phyloP scores from a whole-genome alignment of 1,284 basidiomycete species.

The Cutaneotrichosporon cyanovorans region DNA sequence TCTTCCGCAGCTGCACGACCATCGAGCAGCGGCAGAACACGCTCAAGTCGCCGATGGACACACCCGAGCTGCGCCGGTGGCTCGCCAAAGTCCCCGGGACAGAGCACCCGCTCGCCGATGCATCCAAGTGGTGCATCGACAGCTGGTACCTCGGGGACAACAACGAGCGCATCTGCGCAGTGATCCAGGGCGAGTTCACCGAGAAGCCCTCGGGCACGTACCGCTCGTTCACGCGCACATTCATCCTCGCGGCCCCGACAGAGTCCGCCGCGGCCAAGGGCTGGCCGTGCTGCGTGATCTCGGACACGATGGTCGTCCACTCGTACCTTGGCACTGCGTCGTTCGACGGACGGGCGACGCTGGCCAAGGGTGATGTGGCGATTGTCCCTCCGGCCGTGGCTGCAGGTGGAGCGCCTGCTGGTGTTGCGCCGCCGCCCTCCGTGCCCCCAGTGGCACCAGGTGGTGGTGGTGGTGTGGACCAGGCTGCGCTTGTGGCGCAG shows the following conservation, averaged over 20 bases:
- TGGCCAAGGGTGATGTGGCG: conserved; percentile 38
- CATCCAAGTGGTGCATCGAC: conserved; percentile 82
- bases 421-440: neutral
- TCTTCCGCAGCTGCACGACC: conserved; percentile 58
- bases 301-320: conserved; percentile 77
- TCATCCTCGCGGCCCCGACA: conserved; percentile 74
- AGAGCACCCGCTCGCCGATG: conserved; percentile 61
- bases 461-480: conserved; percentile 2
- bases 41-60: conserved; percentile 65
- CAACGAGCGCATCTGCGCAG: conserved; percentile 60
- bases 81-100: conserved; percentile 64
- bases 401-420: conserved; percentile 12
- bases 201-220: conserved; percentile 56
- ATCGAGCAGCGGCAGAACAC: conserved; percentile 60
- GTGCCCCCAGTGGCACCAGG: too few relatives aligned
- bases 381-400: conserved; percentile 22
- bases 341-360: conserved; percentile 43
- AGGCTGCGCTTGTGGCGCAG: conserved; percentile 50
- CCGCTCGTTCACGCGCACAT: conserved; percentile 88
- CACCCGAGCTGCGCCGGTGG: conserved; percentile 41
- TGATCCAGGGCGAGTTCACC: conserved; percentile 82
- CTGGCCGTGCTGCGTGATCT: conserved; percentile 85
- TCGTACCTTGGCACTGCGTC: conserved; percentile 73
- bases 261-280: conserved; percentile 57
- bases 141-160: conserved; percentile 63